Percentiles rank a stretch among this genome's conserved stretches.
Conservation (phyloP, 2,329 filamentous ascomycete species). For the Colletotrichum abscissum region DNA sequence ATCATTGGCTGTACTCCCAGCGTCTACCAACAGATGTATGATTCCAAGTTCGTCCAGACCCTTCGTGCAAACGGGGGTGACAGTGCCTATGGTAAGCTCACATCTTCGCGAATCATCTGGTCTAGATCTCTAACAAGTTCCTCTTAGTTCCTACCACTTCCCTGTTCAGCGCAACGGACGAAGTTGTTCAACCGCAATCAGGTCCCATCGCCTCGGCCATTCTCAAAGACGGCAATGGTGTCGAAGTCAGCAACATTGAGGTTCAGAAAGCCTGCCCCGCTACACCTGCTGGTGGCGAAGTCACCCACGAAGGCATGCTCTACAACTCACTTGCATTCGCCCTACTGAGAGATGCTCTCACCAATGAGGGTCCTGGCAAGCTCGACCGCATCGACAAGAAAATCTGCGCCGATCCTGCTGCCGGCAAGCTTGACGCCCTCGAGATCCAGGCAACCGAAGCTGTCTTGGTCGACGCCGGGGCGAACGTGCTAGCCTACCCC, state of each 20-base stretch:
- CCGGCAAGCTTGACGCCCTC: background rate
- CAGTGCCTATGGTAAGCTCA: slow-evolving; percentile 52
- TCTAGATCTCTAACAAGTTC: background rate
- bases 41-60: slow-evolving; percentile 53
- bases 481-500: slow-evolving; percentile 4
- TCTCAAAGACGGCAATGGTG: slow-evolving; percentile 50
- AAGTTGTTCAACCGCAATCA: slow-evolving; percentile 62
- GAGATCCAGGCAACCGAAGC: slow-evolving; percentile 13
- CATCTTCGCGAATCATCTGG: too few relatives aligned
- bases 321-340: slow-evolving; percentile 46
- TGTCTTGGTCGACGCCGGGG: background rate
- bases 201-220: slow-evolving; percentile 59
- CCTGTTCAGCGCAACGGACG: slow-evolving; percentile 60
- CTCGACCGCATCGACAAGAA: slow-evolving; percentile 19
- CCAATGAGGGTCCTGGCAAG: slow-evolving; percentile 9
- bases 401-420: slow-evolving; percentile 7
- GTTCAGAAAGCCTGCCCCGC: slow-evolving; percentile 56
- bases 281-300: slow-evolving; percentile 53
- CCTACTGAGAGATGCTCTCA: slow-evolving; percentile 50
- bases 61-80: slow-evolving; percentile 58
- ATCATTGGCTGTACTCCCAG: slow-evolving; percentile 43
- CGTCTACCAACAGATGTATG: slow-evolving; percentile 59
- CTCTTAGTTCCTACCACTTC: slow-evolving; percentile 61
- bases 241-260: slow-evolving; percentile 61
- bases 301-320: slow-evolving; percentile 62